phyloP scores from a whole-genome alignment of 495 filamentous ascomycete species.

The Trichoderma erinaceum region DNA sequence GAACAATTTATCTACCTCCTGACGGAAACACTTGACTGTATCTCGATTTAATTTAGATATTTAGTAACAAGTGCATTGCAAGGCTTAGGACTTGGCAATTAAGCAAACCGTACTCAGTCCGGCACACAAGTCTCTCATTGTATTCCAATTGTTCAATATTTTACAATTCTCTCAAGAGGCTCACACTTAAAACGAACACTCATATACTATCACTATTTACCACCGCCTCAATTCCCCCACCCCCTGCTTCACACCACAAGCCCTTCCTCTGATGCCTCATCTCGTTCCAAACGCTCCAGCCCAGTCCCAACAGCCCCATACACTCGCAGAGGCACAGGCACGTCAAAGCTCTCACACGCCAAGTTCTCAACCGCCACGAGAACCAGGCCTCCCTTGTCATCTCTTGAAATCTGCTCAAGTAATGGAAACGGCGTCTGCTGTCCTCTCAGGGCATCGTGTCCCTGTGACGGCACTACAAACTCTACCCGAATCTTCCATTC shows the following conservation, averaged over 20 bases:
- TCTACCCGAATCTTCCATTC: constrained; percentile 85
- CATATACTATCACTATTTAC: neutral
- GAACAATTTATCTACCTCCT: too few relatives aligned
- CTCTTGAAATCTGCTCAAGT: constrained; percentile 57
- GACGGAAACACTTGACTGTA: too few relatives aligned
- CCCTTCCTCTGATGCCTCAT: constrained; percentile 41
- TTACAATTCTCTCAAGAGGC: neutral
- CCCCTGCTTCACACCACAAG: constrained; percentile 35
- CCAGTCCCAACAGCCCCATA: constrained; percentile 60
- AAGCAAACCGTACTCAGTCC: too few relatives aligned
- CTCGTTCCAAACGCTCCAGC: constrained; percentile 42
- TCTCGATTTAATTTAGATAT: too few relatives aligned
- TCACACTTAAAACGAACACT: neutral
- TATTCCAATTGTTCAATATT: neutral
- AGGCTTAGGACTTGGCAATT: too few relatives aligned
- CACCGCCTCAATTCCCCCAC: neutral
- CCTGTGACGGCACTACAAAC: constrained; percentile 62
- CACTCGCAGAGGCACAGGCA: constrained; percentile 73
- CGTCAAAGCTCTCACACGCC: constrained; percentile 82
- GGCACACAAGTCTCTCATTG: neutral
- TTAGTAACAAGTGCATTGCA: too few relatives aligned
- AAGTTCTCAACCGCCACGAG: constrained; percentile 69
- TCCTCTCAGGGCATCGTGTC: neutral
- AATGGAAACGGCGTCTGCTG: constrained; percentile 30
- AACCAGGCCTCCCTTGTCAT: constrained; percentile 64